Base-by-base conservation (phyloP, 73 alveolate species). In the Paramecium sonneborni region DNA sequence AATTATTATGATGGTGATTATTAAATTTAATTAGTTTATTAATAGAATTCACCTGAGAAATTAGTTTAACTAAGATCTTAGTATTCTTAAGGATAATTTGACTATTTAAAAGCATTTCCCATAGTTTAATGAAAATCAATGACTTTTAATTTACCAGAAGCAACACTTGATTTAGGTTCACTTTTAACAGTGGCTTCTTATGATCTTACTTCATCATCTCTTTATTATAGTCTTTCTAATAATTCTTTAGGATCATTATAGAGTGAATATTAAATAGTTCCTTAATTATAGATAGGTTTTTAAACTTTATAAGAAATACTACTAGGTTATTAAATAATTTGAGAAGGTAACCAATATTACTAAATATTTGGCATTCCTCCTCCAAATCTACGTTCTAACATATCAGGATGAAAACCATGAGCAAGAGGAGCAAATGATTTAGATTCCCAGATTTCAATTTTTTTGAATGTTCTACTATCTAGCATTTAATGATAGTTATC, bases 331-430 rank as follows among this genome's bases (percentile, higher is more conserved):
- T 79, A 62, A 1, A 79, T 41, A 2, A 79, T 39, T 79, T 39
- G 30, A n/a, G 43, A 34, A 0, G 90, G 90, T 24, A 79, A 34
- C 90, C 90, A 79, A 79, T 18, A 44, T 79, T 79, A 24, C 7
- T 23, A 14, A 1, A 79, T 43, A 79, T 79, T 41, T 8, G 76
- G 76, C 90, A 79, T 79, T 1, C 90, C 90, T 11, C 90, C 90
- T 21, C 90, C 90, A 44, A 79, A 79, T 44, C 55, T 79, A 9
- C 41, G 46, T 44, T 79, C 90, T 2, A 79, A 9, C 90, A 79
- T 79, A 43, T 79, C 90, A 43, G 90, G 90, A 44, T 79, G 69
- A 79, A 79, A 79, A 4, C 90, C 90, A 79, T 79, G 90, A 79
- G 90, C 90, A 6, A 79, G 90, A 20, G 90, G 90, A 18, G 90